phyloP scores from a whole-genome alignment of 2,329 filamentous ascomycete genomes.

The Calonectria leucothoes region DNA sequence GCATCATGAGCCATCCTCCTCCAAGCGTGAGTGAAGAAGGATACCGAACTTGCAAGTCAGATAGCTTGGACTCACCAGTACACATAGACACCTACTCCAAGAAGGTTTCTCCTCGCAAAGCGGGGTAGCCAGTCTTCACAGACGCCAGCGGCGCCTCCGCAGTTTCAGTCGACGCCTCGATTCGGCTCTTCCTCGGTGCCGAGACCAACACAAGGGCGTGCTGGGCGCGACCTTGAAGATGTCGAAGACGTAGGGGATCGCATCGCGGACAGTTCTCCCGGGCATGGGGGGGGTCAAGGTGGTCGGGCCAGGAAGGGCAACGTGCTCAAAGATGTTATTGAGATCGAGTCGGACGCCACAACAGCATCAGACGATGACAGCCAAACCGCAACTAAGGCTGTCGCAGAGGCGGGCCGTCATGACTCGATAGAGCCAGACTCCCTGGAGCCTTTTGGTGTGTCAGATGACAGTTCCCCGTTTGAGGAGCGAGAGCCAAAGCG shows the following conservation, averaged over 20 bases:
- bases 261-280: conserved; percentile 19
- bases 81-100: conserved; percentile 52
- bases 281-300: conserved; percentile 11
- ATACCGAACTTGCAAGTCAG: not conserved
- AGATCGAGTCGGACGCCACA: conserved; percentile 42
- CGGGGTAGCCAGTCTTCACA: conserved; percentile 47
- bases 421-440: conserved; percentile 22
- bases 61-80: not conserved
- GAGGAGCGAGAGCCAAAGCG: conserved; percentile 41
- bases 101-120: conserved; percentile 52
- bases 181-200: conserved; percentile 49
- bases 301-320: conserved; percentile 18
- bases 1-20: conserved; percentile 43
- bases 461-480: conserved; percentile 18
- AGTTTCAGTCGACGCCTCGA: conserved; percentile 53
- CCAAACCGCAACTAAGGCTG: conserved; percentile 11
- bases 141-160: conserved; percentile 44
- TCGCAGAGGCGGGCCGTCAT: not conserved
- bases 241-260: conserved; percentile 44
- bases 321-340: conserved; percentile 41
- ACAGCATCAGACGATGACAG: conserved; percentile 27
- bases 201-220: conserved; percentile 42
- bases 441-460: not conserved
- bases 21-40: conserved; percentile 35
- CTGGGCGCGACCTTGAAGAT: conserved; percentile 46